Conservation (phyloP, 208 protist species). For the Leishmania martiniquensis region DNA sequence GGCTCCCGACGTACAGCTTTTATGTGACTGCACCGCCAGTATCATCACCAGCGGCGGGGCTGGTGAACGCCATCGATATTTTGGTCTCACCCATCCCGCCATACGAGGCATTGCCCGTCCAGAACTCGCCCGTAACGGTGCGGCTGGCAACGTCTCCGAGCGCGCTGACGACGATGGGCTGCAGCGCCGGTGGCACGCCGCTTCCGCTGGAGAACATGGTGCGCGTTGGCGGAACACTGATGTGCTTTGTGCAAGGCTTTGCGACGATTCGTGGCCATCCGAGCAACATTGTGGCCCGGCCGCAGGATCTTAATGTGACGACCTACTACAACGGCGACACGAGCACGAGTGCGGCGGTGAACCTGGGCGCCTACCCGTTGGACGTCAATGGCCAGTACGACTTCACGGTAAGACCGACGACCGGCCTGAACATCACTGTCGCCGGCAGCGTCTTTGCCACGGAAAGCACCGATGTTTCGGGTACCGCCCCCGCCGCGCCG, state of each 20-base stretch:
- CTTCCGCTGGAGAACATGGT: conserved; percentile 51
- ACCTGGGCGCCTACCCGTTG: conserved; percentile 52
- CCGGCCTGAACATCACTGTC: conserved; percentile 35
- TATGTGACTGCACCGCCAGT: conserved; percentile 51
- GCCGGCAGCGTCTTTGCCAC: conserved; percentile 37
- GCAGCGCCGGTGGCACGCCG: conserved; percentile 21
- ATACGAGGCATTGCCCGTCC: conserved; percentile 56
- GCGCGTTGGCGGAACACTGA: conserved; percentile 39
- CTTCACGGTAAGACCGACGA: conserved; percentile 41
- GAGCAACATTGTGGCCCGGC: conserved; percentile 57
- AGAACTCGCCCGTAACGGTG: conserved; percentile 64
- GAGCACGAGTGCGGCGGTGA: conserved; percentile 27
- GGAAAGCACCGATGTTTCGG: neutral
- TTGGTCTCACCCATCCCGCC: conserved; percentile 35
- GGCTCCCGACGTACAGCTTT: conserved; percentile 59
- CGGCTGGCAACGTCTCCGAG: conserved; percentile 60
- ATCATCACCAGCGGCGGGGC: neutral
- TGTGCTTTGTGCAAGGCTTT: conserved; percentile 65
- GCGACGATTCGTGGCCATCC: conserved; percentile 39
- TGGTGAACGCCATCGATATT: conserved; percentile 67
- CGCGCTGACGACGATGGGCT: conserved; percentile 42
- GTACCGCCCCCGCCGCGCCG: conserved; percentile 5
- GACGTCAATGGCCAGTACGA: conserved; percentile 62
- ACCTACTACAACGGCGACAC: conserved; percentile 39
- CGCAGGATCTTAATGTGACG: conserved; percentile 42